phyloP scores from a whole-genome alignment of 2,329 filamentous ascomycete genomes.

The Lasiodiplodia sp. region DNA sequence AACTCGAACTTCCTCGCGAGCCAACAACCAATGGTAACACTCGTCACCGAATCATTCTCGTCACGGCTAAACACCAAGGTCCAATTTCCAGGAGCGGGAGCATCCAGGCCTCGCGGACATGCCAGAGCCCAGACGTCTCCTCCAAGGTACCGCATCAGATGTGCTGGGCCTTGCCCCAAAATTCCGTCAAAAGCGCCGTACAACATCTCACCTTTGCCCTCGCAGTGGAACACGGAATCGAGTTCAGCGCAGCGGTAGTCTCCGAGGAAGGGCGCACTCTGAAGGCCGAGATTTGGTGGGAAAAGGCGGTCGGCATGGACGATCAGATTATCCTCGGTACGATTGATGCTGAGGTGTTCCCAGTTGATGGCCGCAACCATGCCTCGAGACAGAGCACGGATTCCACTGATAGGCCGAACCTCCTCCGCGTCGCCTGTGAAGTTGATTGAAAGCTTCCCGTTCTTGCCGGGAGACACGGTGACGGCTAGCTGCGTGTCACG shows the following conservation, averaged over 20 bases:
- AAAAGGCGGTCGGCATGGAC: neutral
- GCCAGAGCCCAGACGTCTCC: constrained; percentile 50
- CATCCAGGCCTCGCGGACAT: constrained; percentile 52
- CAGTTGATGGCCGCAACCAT: neutral
- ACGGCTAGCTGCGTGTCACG: neutral
- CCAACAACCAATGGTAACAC: neutral
- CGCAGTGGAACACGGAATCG: neutral
- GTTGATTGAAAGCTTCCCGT: neutral
- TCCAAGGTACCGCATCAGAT: constrained; percentile 49
- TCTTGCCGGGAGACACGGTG: neutral
- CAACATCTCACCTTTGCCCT: neutral
- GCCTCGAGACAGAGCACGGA: neutral
- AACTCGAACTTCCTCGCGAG: neutral
- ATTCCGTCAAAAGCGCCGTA: neutral
- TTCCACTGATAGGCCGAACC: neutral
- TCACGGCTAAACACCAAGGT: constrained; percentile 45
- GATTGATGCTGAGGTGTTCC: neutral
- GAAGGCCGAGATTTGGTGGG: neutral
- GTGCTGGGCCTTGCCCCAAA: constrained; percentile 46
- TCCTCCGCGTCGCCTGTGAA: neutral
- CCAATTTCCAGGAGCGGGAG: constrained; percentile 54
- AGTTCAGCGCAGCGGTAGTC: neutral
- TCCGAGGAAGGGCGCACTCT: neutral
- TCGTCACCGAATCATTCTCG: neutral
- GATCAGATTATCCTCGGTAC: neutral